These are phyloP conservation scores for Leccinum subfulvum DNA, from an alignment of 1,284 basidiomycete genomes.

Conservation along the genomic window DNA sequence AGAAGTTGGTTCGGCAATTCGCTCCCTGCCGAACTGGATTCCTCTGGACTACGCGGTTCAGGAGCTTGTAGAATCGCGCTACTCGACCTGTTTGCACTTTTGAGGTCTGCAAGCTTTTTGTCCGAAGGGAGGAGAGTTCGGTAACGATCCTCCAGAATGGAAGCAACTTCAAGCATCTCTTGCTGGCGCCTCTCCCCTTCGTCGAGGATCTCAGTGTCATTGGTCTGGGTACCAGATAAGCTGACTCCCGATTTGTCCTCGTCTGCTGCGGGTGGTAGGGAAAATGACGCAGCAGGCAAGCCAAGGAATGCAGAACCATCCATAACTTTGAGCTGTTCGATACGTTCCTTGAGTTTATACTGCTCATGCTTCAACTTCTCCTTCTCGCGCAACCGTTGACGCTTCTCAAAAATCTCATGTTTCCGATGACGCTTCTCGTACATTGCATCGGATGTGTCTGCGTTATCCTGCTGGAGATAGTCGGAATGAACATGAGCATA, in stretches of 20 bases:
- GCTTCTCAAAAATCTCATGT: constrained; percentile 84
- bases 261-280: constrained; percentile 33
- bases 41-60: constrained; percentile 22
- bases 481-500: constrained; percentile 13
- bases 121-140: constrained; percentile 68
- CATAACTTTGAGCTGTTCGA: constrained; percentile 79
- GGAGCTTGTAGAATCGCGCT: constrained; percentile 14
- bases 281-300: constrained; percentile 57
- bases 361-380: constrained; percentile 89
- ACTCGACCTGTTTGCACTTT: constrained; percentile 17
- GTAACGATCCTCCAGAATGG: constrained; percentile 66
- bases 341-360: constrained; percentile 85
- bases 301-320: constrained; percentile 67
- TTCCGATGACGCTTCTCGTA: constrained; percentile 84
- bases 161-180: constrained; percentile 69
- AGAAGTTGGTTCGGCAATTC: constrained; percentile 16
- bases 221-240: constrained; percentile 37
- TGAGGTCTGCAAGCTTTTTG: constrained; percentile 36
- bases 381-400: constrained; percentile 81
- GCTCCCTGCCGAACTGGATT: constrained; percentile 9
- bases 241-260: constrained; percentile 31
- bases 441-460: constrained; percentile 81
- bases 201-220: constrained; percentile 41
- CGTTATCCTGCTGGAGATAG: constrained; percentile 37
- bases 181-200: constrained; percentile 71